Evolutionary conservation across 2,329 filamentous ascomycete species (phyloP).

Genomic region (Cryphonectria nitschkei): DNA sequence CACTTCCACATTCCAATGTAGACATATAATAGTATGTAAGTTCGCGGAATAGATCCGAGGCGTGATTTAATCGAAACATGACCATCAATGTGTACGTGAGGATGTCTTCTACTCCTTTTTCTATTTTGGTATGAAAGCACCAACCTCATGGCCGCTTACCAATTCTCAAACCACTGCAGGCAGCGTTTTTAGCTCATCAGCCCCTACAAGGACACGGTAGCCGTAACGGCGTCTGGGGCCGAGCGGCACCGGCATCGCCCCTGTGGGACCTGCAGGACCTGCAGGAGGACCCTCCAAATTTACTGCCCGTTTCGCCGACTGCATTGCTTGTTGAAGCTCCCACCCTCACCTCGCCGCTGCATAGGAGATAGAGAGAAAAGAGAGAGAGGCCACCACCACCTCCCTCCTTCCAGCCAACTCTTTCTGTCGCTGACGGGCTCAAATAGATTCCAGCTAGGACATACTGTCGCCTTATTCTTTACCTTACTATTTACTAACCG

Average conservation of each 20-base stretch:
- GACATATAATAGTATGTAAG: not conserved
- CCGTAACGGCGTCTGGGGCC: conserved; percentile 25
- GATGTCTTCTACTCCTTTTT: not conserved
- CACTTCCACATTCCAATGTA: not conserved
- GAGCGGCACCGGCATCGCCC: not conserved
- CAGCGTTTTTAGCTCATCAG: conserved; percentile 3
- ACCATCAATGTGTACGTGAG: not conserved
- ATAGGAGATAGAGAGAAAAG: not conserved
- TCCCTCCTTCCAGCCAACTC: not conserved
- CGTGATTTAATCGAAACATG: not conserved
- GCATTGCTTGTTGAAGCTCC: conserved; percentile 4
- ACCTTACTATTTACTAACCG: not conserved
- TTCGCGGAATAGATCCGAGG: no score
- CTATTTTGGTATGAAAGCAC: not conserved
- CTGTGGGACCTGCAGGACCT: conserved; percentile 8
- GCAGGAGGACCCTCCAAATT: conserved; percentile 1
- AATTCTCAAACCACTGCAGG: not conserved
- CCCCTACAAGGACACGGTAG: conserved; percentile 28
- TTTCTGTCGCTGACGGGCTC: conserved; percentile 12
- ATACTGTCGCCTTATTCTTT: not conserved
- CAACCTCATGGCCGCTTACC: not conserved
- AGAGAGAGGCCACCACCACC: conserved; percentile 25
- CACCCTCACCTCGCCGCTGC: conserved; percentile 13
- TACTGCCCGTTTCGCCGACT: conserved; percentile 9
- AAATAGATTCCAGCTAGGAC: not conserved